Evolutionary conservation across 768 basidiomycete genomes (phyloP).

Genomic region (Cantharellus anzutake): DNA sequence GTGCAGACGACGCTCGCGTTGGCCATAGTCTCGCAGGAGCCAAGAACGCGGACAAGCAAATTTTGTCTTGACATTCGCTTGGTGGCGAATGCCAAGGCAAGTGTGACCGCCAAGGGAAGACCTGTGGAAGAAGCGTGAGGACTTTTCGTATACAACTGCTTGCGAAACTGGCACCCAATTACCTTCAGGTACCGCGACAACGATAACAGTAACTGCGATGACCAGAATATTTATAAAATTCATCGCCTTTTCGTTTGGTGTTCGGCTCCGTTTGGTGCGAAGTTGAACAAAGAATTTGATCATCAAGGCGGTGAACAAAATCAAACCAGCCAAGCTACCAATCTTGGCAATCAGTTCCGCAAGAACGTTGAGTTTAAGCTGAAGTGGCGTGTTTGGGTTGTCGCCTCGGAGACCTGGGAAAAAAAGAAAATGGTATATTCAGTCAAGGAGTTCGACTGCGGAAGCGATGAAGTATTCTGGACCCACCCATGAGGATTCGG

Average conservation of each 20-base stretch:
- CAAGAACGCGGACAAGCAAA: conserved; percentile 83
- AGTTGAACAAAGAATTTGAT: conserved; percentile 91
- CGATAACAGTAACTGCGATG: conserved; percentile 81
- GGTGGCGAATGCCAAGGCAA: conserved; percentile 93
- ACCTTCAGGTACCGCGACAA: conserved; percentile 77
- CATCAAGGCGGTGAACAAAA: conserved; percentile 71
- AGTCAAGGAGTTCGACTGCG: not conserved
- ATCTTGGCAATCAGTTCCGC: conserved; percentile 91
- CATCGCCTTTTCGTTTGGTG: conserved; percentile 67
- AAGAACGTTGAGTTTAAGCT: conserved; percentile 81
- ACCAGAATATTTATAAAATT: conserved; percentile 86
- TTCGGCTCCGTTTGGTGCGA: conserved; percentile 41
- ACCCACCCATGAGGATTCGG: conserved; percentile 88
- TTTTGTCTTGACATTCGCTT: conserved; percentile 97
- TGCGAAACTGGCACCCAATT: no score
- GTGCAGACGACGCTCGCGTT: conserved; percentile 93
- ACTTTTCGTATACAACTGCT: no score
- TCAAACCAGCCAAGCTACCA: conserved; percentile 61
- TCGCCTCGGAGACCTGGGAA: conserved; percentile 64
- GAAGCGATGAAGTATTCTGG: not conserved
- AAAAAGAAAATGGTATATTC: not conserved
- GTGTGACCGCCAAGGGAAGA: conserved; percentile 85
- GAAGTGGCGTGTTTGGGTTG: conserved; percentile 77
- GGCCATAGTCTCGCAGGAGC: conserved; percentile 97
- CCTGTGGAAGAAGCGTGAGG: conserved; percentile 23